A percentile compares a stretch with the other conserved stretches of the same genome.
These are phyloP conservation scores for Coniophora puteana DNA, from an alignment of 1,284 basidiomycete species.

Conservation along the genomic window DNA sequence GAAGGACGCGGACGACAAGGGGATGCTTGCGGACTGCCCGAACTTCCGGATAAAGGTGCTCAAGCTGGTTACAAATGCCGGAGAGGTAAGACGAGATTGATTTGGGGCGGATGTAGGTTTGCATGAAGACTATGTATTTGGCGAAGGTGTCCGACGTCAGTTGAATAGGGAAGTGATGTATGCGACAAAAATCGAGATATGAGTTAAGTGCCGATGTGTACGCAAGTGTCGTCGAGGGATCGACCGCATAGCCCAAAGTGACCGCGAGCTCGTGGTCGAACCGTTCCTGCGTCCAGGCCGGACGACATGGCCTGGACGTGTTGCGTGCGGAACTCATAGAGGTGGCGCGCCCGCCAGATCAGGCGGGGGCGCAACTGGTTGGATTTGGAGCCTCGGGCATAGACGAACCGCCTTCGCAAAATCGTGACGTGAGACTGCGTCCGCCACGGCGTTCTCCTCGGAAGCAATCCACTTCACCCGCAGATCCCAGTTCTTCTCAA, in stretches of 20 bases:
- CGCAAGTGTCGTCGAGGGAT: constrained; percentile 16
- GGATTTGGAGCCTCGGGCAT: constrained; percentile 18
- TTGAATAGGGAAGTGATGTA: constrained; percentile 28
- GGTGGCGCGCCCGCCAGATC: constrained; percentile 25
- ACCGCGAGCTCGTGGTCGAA: constrained; percentile 28
- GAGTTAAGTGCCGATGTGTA: constrained; percentile 35
- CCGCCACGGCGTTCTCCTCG: constrained; percentile 17
- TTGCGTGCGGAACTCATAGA: too few species aligned
- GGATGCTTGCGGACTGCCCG: background rate
- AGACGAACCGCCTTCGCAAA: constrained; percentile 10
- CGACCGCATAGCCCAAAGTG: constrained; percentile 29
- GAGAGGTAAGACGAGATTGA: constrained; percentile 39
- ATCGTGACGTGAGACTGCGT: constrained; percentile 20
- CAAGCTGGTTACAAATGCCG: constrained; percentile 34
- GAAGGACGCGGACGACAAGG: constrained; percentile 19
- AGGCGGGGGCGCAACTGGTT: constrained; percentile 18
- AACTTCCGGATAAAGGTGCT: constrained; percentile 29
- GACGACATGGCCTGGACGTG: too few species aligned
- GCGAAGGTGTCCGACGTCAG: constrained; percentile 32
- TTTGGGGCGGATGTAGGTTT: constrained; percentile 30
- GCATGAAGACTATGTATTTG: constrained; percentile 36
- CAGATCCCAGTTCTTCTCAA: constrained; percentile 15
- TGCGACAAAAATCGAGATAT: constrained; percentile 33
- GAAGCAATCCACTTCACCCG: constrained; percentile 27
- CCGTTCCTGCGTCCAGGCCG: constrained; percentile 30